phyloP scores from a whole-genome alignment of 768 basidiomycete species.

The Phylloporus sp. region DNA sequence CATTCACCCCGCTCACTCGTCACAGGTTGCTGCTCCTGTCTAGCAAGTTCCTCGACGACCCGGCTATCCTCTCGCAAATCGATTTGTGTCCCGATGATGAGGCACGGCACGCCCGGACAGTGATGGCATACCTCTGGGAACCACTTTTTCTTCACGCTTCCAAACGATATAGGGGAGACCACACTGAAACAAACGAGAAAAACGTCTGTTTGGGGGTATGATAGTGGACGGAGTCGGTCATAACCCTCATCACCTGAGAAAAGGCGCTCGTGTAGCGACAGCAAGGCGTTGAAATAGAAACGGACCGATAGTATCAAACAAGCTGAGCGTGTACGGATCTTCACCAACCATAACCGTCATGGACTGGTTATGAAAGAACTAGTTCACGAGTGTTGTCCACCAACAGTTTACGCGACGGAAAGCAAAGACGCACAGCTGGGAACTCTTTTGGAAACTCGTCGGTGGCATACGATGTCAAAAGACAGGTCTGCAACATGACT shows the following conservation, averaged over 20 bases:
- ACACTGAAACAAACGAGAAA: constrained; percentile 99
- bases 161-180: constrained; percentile 95
- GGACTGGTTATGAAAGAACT: constrained; percentile 97
- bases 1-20: no score
- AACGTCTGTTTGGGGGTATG: constrained; percentile 99
- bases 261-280: constrained; percentile 7
- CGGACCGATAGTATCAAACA: constrained; percentile 98
- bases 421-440: constrained; percentile 70
- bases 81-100: constrained; percentile 98
- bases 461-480: constrained; percentile 95
- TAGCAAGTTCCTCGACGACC: constrained; percentile 90
- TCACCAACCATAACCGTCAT: constrained; percentile 99
- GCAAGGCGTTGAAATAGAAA: constrained; percentile 13
- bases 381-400: constrained; percentile 21
- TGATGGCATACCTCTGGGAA: constrained; percentile 99
- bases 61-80: constrained; percentile 92
- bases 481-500: constrained; percentile 65
- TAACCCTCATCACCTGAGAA: constrained; percentile 95
- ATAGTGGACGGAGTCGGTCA: no score
- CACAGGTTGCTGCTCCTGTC: constrained; percentile 96
- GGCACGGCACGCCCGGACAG: constrained; percentile 98
- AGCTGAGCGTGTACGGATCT: constrained; percentile 95
- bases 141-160: constrained; percentile 99
- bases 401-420: constrained; percentile 2
- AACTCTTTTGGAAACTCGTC: constrained; percentile 99